Percentiles rank a stretch among this genome's conserved stretches.
phyloP scores from a whole-genome alignment of 192 early-diverging fungal genomes.

The Backusella morwellensis region DNA sequence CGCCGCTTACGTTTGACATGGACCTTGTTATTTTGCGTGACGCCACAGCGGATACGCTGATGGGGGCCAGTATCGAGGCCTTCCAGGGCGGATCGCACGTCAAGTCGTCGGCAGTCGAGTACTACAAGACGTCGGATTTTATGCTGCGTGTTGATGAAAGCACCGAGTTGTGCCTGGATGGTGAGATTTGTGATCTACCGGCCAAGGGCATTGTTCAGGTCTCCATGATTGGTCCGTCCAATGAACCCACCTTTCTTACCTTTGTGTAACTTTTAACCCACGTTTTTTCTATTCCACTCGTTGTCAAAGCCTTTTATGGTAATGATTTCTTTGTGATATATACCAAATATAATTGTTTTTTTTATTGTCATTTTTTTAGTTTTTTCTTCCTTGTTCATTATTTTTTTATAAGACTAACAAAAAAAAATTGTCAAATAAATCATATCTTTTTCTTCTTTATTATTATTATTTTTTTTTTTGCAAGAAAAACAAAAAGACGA shows the following conservation, averaged over 20 bases:
- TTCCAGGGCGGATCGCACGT: conserved; percentile 38
- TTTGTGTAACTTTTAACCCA: not conserved
- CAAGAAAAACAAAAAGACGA: not conserved
- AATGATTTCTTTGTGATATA: not conserved
- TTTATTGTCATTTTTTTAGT: not conserved
- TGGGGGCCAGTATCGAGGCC: conserved; percentile 30
- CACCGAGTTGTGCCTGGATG: conserved; percentile 46
- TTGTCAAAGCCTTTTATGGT: not conserved
- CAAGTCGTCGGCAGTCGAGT: conserved; percentile 29
- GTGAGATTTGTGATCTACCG: conserved; percentile 33
- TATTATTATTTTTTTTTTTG: too few species aligned
- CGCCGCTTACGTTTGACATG: conserved; percentile 37
- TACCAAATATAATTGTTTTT: not conserved
- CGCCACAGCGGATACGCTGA: conserved; percentile 32
- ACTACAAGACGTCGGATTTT: conserved; percentile 37
- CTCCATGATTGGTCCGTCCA: conserved; percentile 1
- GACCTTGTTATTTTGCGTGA: conserved; percentile 42
- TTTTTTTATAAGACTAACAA: not conserved
- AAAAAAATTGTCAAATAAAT: not conserved
- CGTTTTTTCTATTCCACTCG: conserved; percentile 7
- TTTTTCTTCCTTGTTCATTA: too few species aligned
- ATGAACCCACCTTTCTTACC: not conserved
- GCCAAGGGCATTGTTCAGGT: conserved; percentile 12
- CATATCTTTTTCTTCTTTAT: not conserved
- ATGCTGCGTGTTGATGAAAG: conserved; percentile 37